Evolutionary conservation across 2,329 filamentous ascomycete genomes (phyloP), one percentile per base, ranked within the genome.

Genomic region (Scytalidium sp.): DNA sequence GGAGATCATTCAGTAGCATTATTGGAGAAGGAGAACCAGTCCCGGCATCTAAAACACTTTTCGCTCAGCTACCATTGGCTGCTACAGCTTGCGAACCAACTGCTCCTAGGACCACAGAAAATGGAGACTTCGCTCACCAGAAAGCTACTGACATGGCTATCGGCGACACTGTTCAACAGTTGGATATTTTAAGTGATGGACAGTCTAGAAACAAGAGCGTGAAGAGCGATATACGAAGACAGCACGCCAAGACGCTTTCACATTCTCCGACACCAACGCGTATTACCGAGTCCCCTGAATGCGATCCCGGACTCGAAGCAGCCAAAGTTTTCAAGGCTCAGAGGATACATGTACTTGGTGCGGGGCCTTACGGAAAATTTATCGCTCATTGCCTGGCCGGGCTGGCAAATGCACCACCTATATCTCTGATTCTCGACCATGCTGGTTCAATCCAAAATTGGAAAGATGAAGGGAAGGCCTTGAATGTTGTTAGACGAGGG

Each of bases 371-470:
- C 39, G 86, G 85, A 21, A 80, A 75, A 53, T 80, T 87, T 52
- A 69, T 90, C 45, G 85, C 85, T 11, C 83, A 89, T 65, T 78
- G 81, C 21, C 67, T 91, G 36, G 76, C 79, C 25, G 72, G 74
- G 8, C 69, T 82, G 13, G 73, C 75, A 7, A 72, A 79, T 49
- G 76, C 82, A 13, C 84, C 84, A n/a, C 80, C 83, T 0, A 71
- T 88, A 21, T 83, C 80, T 4, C 68, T 90, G 21, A 67, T 90
- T 15, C 73, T 87, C 52, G 81, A 85, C 56, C 70, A 74, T 29
- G 66, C 67, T 29, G 60, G 65, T 3, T 56, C 71, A 17, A 53
- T 76, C 32, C 65, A 68, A 13, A 61, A 66, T 10, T 84, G 80
- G 80, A 64, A 71, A 10, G 59, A 71, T 9, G 67, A 70, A 50